Conservation (phyloP, 768 basidiomycete species). For the Atractiella rhizophila region DNA sequence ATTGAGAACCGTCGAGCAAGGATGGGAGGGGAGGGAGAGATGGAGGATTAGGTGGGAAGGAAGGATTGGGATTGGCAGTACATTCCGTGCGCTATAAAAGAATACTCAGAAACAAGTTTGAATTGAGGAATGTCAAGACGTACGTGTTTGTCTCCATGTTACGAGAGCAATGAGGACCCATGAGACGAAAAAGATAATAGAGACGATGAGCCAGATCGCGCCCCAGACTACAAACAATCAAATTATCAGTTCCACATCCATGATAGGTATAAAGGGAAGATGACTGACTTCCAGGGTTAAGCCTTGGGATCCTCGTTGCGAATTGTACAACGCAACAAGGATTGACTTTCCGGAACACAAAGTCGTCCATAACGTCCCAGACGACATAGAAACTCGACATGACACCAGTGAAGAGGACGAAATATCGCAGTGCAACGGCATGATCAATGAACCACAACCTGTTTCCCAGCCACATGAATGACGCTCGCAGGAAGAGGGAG, state of each 20-base stretch:
- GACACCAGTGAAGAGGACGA: conserved; percentile 4
- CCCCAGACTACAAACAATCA: conserved; percentile 3
- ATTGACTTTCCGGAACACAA: conserved; percentile 1
- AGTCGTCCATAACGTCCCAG: conserved; percentile 7
- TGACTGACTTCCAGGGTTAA: background rate
- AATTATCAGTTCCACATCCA: background rate
- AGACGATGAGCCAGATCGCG: conserved; percentile 5
- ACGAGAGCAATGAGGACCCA: conserved; percentile 11
- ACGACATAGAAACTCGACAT: conserved; percentile 3
- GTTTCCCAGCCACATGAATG: background rate
- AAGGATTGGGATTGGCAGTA: background rate
- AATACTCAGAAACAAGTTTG: background rate
- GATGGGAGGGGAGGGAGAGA: no score
- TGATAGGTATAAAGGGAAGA: background rate
- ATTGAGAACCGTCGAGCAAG: no score
- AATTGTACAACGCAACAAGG: background rate
- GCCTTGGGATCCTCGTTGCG: background rate
- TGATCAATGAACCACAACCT: background rate
- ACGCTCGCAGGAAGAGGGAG: conserved; percentile 5
- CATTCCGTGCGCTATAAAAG: background rate
- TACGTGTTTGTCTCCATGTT: conserved; percentile 10
- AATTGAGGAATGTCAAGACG: background rate
- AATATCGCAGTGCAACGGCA: conserved; percentile 2
- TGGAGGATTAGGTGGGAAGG: no score
- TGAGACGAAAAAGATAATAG: conserved; percentile 10